Conservation (phyloP, 148 eudicot genomes). For the Agrostemma githago region DNA sequence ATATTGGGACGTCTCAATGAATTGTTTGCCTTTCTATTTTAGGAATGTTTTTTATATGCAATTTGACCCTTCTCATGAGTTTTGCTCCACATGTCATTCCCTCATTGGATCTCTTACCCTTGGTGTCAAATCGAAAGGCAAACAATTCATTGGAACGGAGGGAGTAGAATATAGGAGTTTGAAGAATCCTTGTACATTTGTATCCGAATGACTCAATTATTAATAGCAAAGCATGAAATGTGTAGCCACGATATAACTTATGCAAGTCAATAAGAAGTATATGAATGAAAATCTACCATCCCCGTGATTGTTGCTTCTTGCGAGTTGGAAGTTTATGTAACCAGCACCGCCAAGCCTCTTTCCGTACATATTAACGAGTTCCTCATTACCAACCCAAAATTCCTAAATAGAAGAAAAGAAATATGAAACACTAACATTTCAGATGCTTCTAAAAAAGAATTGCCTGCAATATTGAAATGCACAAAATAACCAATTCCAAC, state of each 20-base stretch:
- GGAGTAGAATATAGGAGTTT: too few species aligned
- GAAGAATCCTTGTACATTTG: not conserved
- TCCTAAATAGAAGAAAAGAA: slow-evolving; percentile 43
- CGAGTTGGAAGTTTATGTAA: slow-evolving; percentile 75
- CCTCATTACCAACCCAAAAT: slow-evolving; percentile 98
- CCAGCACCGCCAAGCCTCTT: slow-evolving; percentile 90
- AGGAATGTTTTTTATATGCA: too few species aligned
- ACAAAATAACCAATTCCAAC: slow-evolving; percentile 27
- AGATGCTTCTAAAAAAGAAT: not conserved
- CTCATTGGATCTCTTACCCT: too few species aligned
- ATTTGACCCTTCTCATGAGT: too few species aligned
- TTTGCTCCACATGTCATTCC: too few species aligned
- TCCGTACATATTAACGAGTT: slow-evolving; percentile 82
- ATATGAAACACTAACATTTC: slow-evolving; percentile 15
- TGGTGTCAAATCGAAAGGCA: too few species aligned
- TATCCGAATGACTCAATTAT: not conserved
- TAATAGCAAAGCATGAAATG: not conserved
- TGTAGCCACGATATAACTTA: not conserved
- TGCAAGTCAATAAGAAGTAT: not conserved
- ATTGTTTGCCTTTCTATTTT: too few species aligned
- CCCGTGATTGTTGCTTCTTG: slow-evolving; percentile 93
- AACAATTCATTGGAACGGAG: too few species aligned
- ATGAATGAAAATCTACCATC: slow-evolving; percentile 51
- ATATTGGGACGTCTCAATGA: not conserved
- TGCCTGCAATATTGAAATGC: not conserved